phyloP scores from a whole-genome alignment of 164 flowering plant species.

The Macadamia tetraphylla region DNA sequence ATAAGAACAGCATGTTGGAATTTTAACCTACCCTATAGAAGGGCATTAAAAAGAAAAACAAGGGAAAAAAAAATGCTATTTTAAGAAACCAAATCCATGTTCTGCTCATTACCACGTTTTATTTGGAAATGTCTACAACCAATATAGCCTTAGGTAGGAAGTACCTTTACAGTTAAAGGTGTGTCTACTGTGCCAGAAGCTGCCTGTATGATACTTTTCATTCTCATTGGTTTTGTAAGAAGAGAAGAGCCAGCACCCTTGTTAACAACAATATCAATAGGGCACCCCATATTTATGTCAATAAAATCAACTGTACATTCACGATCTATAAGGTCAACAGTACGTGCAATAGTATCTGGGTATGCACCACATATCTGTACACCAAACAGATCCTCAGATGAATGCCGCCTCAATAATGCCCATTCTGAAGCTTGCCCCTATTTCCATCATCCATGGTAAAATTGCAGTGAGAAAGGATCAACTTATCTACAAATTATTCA shows the following conservation, averaged over 20 bases:
- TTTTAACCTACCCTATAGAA: not conserved
- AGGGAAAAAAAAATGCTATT: not conserved
- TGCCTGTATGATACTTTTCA: conserved; percentile 67
- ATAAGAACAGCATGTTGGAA: too few relatives aligned
- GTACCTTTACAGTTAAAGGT: conserved; percentile 88
- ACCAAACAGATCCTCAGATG: conserved; percentile 88
- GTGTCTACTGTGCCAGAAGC: conserved; percentile 60
- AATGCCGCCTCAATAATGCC: conserved; percentile 90
- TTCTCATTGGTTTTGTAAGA: conserved; percentile 81
- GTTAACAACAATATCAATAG: conserved; percentile 88
- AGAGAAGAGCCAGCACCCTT: conserved; percentile 98
- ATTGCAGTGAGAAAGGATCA: conserved; percentile 4
- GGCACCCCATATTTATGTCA: conserved; percentile 99
- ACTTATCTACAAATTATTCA: too few relatives aligned
- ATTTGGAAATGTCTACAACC: not conserved
- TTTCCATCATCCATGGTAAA: conserved; percentile 6
- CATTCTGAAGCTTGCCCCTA: conserved; percentile 99
- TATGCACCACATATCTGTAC: conserved; percentile 95
- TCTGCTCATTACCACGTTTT: not conserved
- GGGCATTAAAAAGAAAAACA: not conserved
- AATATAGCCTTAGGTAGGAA: not conserved
- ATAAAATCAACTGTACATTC: conserved; percentile 88
- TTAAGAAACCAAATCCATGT: not conserved
- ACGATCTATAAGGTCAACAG: conserved; percentile 78
- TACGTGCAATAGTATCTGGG: conserved; percentile 82